These are phyloP conservation scores for Plasmodium blacklocki DNA, from an alignment of 169 alveolate genomes.

Conservation along the genomic window DNA sequence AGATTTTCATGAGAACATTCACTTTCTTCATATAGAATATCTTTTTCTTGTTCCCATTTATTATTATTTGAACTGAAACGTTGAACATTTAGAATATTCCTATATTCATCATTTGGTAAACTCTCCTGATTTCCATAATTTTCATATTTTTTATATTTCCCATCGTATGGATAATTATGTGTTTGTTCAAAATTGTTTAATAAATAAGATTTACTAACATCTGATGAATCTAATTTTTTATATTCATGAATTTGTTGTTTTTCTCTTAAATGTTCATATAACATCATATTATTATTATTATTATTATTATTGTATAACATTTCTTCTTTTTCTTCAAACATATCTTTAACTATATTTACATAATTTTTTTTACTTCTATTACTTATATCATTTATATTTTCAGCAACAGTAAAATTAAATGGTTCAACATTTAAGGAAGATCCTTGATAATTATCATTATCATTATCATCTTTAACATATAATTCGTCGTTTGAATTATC, in stretches of 20 bases:
- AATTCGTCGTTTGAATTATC: background rate
- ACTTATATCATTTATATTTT: no score
- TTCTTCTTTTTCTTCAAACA: background rate
- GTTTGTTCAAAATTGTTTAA: slow-evolving; percentile 9
- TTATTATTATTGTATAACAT: background rate
- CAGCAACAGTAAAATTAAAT: slow-evolving; percentile 22
- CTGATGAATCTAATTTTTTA: background rate
- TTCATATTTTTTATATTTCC: no score
- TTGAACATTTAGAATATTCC: background rate
- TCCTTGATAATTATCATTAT: background rate
- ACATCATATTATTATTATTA: background rate
- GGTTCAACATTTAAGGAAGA: slow-evolving; percentile 43
- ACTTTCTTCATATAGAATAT: slow-evolving; percentile 2
- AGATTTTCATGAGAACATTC: background rate
- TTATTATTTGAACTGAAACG: slow-evolving; percentile 6
- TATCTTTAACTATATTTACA: background rate
- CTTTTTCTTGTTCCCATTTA: slow-evolving; percentile 8
- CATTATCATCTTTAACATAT: background rate
- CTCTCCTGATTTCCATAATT: no score
- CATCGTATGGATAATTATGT: slow-evolving; percentile 2
- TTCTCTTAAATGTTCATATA: background rate
- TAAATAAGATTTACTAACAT: slow-evolving; percentile 6
- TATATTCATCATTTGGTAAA: no score
- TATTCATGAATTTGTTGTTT: background rate
- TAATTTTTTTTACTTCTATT: no score